Base-by-base conservation (phyloP, 176 grass and related monocot genomes). In the Dendrocalamus sinicus region DNA sequence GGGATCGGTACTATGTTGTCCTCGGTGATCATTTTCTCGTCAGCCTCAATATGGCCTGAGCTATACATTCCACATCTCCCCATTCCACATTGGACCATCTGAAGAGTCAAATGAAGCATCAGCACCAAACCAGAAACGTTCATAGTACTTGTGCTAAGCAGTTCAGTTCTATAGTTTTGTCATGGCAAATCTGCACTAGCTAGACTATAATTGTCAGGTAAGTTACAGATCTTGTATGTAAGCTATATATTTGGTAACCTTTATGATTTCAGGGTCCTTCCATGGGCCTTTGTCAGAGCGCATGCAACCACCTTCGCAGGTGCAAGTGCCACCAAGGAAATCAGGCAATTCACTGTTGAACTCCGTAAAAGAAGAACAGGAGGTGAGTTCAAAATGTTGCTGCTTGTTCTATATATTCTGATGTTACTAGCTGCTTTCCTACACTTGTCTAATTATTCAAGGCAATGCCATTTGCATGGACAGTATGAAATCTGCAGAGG, bases 251-350 rank as follows among this genome's bases (percentile, higher is more conserved):
- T 22, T 0, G 39, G 45, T 23, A 55, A 95, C 96, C 93, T 95
- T 98, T 24, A 94, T 32, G 70, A 95, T 92, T 84, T 98, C 96
- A 88, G 90, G 86, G 75, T 98, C 96, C 61, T 98, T 95, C 96
- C 96, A 98, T 14, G 96, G 96, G 7, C 96, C 96, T 87, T 98
- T 98, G 86, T 98, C 96, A 0, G 96, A 98, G 43, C 82, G 88
- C 85, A 95, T 94, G 75, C 96, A 98, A 12, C 96, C 96, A 3
- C 82, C 96, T 89, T 98, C 96, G 67, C 96, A 98, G 66, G 86
- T 90, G 60, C 96, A 98, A 65, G 93, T 92, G 73, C 96, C 96
- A 23, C 96, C 96, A 44, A 98, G 72, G 79, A 98, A 92, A 72
- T 98, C 96, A 11, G 96, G 96, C 84, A 98, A 61, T 80, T 98